Evolutionary conservation across 129 eudicot genomes (phyloP), one percentile per base, ranked within the genome.

Genomic region (Centaurea solstitialis): DNA sequence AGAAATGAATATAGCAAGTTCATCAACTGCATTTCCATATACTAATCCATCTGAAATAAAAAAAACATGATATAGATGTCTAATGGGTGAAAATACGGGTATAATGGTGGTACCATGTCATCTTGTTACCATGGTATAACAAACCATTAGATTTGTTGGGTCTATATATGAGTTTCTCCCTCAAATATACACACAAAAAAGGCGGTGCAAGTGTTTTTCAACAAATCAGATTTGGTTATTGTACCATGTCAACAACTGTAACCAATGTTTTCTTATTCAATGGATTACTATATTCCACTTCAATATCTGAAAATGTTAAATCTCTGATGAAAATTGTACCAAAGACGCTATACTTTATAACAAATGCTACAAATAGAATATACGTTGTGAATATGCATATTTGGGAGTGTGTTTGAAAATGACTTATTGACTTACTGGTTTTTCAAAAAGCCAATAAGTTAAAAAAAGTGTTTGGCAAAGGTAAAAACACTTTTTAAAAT

Each of bases 181-280:
- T 45, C 43, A 47, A 50, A 53, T 11, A 47, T 24, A 43, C 77
- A 45, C 76, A 72, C 66, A 73, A 23, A 74, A 72, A 20, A 24
- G 24, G 64, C 43, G 76, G 77, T 74, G 43, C 20, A 74, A 61
- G 47, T 57, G 33, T 33, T 53, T 18, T 37, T 5, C 69, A 75
- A 75, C 53, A 61, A 33, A 62, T 59, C 35, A 10, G 33, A 61
- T 30, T 76, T 37, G 33, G 61, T 30, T 76, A 76, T 59, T 11
- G 37, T 35, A 9, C 47, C 50, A 8, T 59, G 35, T 57, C 79
- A 75, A n/a, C 79, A 75, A 75, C 5, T 9, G 5, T 11, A 76
- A 76, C 76, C 76, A 40, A 73, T 23, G 33, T 1, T 41, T 41
- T 73, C 76, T 41, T 73, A 33, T 6, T n/a, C 53, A 9, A 53